These are phyloP conservation scores for Stagonosporopsis vannaccii DNA, from an alignment of 2,329 filamentous ascomycete genomes.

Conservation along the genomic window DNA sequence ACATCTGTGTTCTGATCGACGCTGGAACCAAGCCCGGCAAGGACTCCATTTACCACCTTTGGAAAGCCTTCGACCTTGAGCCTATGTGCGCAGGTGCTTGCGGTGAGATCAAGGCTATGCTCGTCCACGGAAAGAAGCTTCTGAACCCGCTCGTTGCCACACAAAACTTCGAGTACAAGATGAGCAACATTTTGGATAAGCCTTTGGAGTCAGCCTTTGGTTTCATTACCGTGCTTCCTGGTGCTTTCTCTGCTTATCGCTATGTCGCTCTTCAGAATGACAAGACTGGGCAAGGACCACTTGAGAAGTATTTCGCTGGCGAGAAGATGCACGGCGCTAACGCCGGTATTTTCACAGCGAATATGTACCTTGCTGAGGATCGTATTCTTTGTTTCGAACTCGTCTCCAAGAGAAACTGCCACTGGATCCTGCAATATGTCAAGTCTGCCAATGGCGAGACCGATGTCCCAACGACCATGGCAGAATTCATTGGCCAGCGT, in stretches of 20 bases:
- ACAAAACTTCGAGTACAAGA: slow-evolving; percentile 99
- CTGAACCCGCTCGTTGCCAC: slow-evolving; percentile 93
- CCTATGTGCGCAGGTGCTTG: slow-evolving; percentile 98
- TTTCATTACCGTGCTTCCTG: slow-evolving; percentile 95
- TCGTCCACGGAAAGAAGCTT: slow-evolving; percentile 85
- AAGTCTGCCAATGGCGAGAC: slow-evolving; percentile 97
- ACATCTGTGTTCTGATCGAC: slow-evolving; percentile 95
- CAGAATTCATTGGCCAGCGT: slow-evolving; percentile 93
- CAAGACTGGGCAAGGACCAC: slow-evolving; percentile 87
- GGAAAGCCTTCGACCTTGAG: slow-evolving; percentile 98
- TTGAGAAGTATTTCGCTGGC: slow-evolving; percentile 96
- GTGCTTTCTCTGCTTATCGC: slow-evolving; percentile 97
- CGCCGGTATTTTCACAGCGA: slow-evolving; percentile 96
- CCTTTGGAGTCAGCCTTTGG: slow-evolving; percentile 96
- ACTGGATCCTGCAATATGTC: slow-evolving; percentile 98
- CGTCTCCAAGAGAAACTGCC: slow-evolving; percentile 94
- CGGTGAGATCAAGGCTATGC: slow-evolving; percentile 98
- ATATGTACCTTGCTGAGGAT: slow-evolving; percentile 99
- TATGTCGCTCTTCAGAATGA: slow-evolving; percentile 96
- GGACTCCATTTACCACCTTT: slow-evolving; percentile 95
- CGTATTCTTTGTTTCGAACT: slow-evolving; percentile 99
- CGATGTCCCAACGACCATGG: slow-evolving; percentile 92
- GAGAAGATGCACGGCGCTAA: slow-evolving; percentile 94
- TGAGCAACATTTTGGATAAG: slow-evolving; percentile 99
- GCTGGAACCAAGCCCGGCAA: slow-evolving; percentile 93